These are phyloP conservation scores for Penicillium verrucosum DNA, from an alignment of 2,329 filamentous ascomycete genomes.

Conservation along the genomic window DNA sequence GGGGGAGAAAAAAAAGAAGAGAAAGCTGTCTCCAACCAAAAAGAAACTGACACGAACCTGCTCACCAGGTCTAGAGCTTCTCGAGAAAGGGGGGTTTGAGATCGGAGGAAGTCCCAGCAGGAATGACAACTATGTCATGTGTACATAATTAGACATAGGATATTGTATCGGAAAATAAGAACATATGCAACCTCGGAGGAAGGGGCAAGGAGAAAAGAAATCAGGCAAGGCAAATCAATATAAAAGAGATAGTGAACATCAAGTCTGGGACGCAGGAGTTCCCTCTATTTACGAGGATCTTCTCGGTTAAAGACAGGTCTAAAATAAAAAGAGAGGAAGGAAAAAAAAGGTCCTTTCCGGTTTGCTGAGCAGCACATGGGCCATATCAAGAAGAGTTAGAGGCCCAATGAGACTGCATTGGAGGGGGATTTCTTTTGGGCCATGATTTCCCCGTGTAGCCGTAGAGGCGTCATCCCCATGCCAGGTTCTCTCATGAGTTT, in stretches of 20 bases:
- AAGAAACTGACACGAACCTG: neutral
- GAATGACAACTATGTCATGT: conserved; percentile 23
- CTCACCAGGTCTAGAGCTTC: conserved; percentile 2
- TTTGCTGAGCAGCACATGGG: conserved; percentile 11
- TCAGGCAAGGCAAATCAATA: conserved; percentile 4
- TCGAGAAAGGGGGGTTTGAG: neutral
- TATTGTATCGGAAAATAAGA: conserved; percentile 5
- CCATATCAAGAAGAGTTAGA: conserved; percentile 14
- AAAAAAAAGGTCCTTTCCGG: neutral
- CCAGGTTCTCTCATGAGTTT: conserved; percentile 3
- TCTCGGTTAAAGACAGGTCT: neutral
- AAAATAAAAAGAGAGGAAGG: neutral
- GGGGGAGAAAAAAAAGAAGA: neutral
- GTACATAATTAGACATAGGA: conserved; percentile 6
- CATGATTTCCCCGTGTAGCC: conserved; percentile 12
- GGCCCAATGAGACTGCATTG: conserved; percentile 4
- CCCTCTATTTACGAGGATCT: conserved; percentile 11
- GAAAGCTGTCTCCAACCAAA: neutral
- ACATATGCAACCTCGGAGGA: conserved; percentile 5
- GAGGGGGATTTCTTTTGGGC: neutral
- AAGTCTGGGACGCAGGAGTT: conserved; percentile 3
- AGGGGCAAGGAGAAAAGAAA: neutral
- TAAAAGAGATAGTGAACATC: conserved; percentile 9
- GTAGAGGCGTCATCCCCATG: conserved; percentile 6
- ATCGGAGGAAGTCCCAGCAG: conserved; percentile 9